These are phyloP conservation scores for Gynochthodes officinalis DNA, from an alignment of 257 asterid genomes.

Conservation along the genomic window DNA sequence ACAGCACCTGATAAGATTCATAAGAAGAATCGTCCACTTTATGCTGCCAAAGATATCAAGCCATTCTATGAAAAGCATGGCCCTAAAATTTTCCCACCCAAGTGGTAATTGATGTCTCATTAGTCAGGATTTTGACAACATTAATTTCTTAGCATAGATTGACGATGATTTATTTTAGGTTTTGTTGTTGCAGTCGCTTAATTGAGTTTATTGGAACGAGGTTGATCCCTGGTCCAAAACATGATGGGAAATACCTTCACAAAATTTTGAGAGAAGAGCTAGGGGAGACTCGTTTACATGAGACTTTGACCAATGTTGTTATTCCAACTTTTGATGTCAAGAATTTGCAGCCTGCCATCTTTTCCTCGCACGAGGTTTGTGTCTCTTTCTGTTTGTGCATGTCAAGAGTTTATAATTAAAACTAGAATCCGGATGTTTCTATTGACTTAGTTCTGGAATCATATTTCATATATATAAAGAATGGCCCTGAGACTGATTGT, in stretches of 20 bases:
- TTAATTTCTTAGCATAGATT: too few relatives aligned
- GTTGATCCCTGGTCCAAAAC: conserved; percentile 32
- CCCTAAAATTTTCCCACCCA: conserved; percentile 41
- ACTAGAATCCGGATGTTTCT: too few relatives aligned
- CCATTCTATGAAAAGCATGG: conserved; percentile 32
- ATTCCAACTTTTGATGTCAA: conserved; percentile 55
- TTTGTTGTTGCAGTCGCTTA: conserved; percentile 27
- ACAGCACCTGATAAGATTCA: conserved; percentile 40
- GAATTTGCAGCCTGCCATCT: conserved; percentile 41
- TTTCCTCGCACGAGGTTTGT: conserved; percentile 45
- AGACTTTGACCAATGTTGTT: conserved; percentile 44
- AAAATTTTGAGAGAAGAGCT: conserved; percentile 29
- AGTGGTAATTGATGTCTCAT: neutral
- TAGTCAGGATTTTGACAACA: too few relatives aligned
- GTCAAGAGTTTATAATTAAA: too few relatives aligned
- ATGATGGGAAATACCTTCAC: conserved; percentile 45
- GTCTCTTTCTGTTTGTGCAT: neutral
- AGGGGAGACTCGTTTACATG: conserved; percentile 29
- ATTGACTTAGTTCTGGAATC: too few relatives aligned
- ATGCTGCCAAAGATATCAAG: conserved; percentile 50
- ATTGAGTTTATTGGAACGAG: conserved; percentile 16
- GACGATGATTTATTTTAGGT: neutral
- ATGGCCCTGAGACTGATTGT: too few relatives aligned
- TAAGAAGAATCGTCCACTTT: conserved; percentile 48
- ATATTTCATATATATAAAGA: too few relatives aligned